A percentile compares a stretch with the other conserved stretches of the same genome.
Evolutionary conservation across 148 eudicot genomes (phyloP).

Genomic region (Rhododendron molle): DNA sequence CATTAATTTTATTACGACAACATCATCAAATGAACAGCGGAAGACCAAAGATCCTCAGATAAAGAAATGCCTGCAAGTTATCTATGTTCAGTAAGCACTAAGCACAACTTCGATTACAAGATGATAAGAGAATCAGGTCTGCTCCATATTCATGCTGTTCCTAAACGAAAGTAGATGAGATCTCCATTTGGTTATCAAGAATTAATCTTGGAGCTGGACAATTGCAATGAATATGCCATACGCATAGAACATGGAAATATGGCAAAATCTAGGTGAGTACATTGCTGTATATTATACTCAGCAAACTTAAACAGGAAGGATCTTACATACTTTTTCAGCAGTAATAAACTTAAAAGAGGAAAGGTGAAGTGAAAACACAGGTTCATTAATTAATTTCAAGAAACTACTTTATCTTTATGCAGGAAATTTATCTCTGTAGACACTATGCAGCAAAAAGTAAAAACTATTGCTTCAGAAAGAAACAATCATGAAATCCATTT

Average conservation of each 20-base stretch:
- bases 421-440: not conserved
- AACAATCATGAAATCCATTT: not conserved
- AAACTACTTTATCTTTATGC: not conserved
- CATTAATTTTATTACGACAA: not conserved
- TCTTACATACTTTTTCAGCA: not conserved
- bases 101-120: not conserved
- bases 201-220: not conserved
- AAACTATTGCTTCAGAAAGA: not conserved
- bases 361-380: not conserved
- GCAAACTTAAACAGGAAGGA: not conserved
- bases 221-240: not conserved
- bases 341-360: not conserved
- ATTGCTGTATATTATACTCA: not conserved
- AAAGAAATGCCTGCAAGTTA: not conserved
- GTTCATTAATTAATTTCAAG: not conserved
- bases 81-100: not conserved
- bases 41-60: not conserved
- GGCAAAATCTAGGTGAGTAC: not conserved
- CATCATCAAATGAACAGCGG: not conserved
- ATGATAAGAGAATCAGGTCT: not conserved
- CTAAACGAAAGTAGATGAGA: not conserved
- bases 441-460: too few species aligned
- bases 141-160: slow-evolving; percentile 1
- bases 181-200: not conserved
- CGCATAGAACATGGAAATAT: not conserved